phyloP scores from a whole-genome alignment of 495 filamentous ascomycete genomes.

The Oidiodendron maius region DNA sequence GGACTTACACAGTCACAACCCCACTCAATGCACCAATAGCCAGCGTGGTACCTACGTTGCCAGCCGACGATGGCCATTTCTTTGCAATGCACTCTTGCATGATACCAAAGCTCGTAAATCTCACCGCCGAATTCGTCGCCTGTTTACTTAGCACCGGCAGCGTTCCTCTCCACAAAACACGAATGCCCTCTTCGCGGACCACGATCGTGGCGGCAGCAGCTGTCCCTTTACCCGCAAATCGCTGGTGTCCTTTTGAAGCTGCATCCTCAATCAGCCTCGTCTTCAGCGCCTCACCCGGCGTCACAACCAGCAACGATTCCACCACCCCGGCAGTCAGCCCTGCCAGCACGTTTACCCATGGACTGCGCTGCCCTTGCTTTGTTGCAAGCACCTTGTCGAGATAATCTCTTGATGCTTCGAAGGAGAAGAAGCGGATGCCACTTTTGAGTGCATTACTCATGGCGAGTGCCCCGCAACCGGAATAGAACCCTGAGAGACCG shows the following conservation, averaged over 20 bases:
- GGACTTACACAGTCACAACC: constrained; percentile 22
- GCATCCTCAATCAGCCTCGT: constrained; percentile 29
- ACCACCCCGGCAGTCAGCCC: constrained; percentile 25
- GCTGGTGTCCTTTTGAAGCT: constrained; percentile 15
- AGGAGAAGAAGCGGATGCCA: constrained; percentile 9
- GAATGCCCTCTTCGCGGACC: constrained; percentile 16
- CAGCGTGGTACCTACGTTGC: constrained; percentile 13
- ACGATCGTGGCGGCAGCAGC: background rate
- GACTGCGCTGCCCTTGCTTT: background rate
- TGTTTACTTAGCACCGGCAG: constrained; percentile 27
- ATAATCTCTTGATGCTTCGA: constrained; percentile 2
- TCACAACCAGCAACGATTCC: constrained; percentile 24
- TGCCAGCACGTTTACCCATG: constrained; percentile 9
- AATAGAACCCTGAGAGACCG: constrained; percentile 8
- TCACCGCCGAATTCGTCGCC: constrained; percentile 26
- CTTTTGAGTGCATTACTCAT: constrained; percentile 4
- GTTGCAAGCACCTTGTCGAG: background rate
- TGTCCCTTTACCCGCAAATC: constrained; percentile 19
- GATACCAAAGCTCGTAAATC: constrained; percentile 27
- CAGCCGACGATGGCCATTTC: constrained; percentile 5
- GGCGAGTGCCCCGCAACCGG: constrained; percentile 4
- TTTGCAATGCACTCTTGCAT: constrained; percentile 10
- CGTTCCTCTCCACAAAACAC: constrained; percentile 23
- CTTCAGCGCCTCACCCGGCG: constrained; percentile 28
- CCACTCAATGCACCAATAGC: constrained; percentile 24